These are phyloP conservation scores for Chrysopogon serrulatus DNA, from an alignment of 176 grass and related monocot genomes.

Conservation along the genomic window DNA sequence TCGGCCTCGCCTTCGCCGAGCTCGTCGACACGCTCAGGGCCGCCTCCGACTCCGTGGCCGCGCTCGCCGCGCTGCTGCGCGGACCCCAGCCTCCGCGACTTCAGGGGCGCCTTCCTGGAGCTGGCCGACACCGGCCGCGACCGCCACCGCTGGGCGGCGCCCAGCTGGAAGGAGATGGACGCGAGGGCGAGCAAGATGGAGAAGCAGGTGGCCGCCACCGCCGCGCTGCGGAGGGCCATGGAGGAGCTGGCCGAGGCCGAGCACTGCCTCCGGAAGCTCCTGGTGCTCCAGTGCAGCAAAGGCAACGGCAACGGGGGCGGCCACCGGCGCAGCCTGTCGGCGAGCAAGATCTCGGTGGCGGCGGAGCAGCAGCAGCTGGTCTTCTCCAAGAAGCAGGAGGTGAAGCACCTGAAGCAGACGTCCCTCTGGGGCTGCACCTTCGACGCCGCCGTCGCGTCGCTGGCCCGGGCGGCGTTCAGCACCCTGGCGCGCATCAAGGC, in stretches of 20 bases:
- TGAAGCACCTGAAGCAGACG: conserved; percentile 34
- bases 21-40: conserved; percentile 52
- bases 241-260: conserved; percentile 65
- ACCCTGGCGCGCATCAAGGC: conserved; percentile 44
- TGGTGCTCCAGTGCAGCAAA: conserved; percentile 29
- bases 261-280: conserved; percentile 57
- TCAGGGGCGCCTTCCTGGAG: conserved; percentile 35
- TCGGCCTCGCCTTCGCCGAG: conserved; percentile 62
- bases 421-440: too few relatives aligned
- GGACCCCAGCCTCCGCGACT: conserved; percentile 36
- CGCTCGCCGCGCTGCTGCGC: conserved; percentile 39
- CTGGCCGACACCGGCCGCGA: conserved; percentile 58
- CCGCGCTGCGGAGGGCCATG: conserved; percentile 61
- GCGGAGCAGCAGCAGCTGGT: conserved; percentile 76
- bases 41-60: conserved; percentile 32
- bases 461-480: too few relatives aligned
- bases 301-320: not conserved
- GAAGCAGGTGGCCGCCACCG: conserved; percentile 37
- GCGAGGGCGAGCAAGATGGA: conserved; percentile 57
- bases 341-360: conserved; percentile 58
- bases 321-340: conserved; percentile 27
- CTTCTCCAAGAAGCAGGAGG: conserved; percentile 76
- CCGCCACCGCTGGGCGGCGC: conserved; percentile 49
- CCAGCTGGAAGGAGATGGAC: conserved; percentile 73
- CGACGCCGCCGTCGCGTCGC: too few relatives aligned